Evolutionary conservation across 352 stramenopile genomes (phyloP), one percentile per base, ranked within the genome.

Genomic region (Phytophthora chlamydospora): DNA sequence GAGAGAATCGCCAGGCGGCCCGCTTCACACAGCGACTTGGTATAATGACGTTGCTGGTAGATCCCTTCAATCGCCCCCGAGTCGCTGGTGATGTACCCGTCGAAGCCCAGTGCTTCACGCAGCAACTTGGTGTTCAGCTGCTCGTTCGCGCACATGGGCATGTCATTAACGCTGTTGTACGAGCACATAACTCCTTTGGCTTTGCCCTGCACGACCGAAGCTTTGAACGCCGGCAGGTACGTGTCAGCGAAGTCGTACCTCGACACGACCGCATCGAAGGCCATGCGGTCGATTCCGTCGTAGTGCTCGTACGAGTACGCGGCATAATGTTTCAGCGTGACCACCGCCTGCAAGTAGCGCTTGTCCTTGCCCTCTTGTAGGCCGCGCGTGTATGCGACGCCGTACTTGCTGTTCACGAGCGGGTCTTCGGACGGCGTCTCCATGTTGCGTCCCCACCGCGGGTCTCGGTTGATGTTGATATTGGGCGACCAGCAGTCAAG

Each of bases 41-140:
- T 91, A 68, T 94, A 97, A 43, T 97, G 76, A 38, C 90, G 79
- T 2, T 77, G 48, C n/a, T 71, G 36, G 36, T 76, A 90, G 42
- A 98, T 92, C 5, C 95, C 88, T 31, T 80, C 66, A 49, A 98
- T 83, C 2, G 96, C 94, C 4, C 90, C 93, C 14, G 91, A 98
- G 73, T 99, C 96, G 39, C 87, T 95, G n/a, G 95, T 97, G 53
- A 99, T 85, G 71, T 98, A 98, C n/a, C 91, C 96, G 38, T 97
- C 76, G 59, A 98, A 98, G 9, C 81, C 78, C 63, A 96, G 93
- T 14, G 68, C 54, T 2, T 88, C 66, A 13, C 96, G 75, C 24
- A 98, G 59, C 12, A 94, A 49, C 12, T 82, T 68, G 10, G 81
- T 86, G 44, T 75, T 76, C 13, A 98, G 74, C 19, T 78, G 68